Evolutionary conservation across 1,139 yeast genomes (phyloP).

Genomic region (Candida sanyaensis): DNA sequence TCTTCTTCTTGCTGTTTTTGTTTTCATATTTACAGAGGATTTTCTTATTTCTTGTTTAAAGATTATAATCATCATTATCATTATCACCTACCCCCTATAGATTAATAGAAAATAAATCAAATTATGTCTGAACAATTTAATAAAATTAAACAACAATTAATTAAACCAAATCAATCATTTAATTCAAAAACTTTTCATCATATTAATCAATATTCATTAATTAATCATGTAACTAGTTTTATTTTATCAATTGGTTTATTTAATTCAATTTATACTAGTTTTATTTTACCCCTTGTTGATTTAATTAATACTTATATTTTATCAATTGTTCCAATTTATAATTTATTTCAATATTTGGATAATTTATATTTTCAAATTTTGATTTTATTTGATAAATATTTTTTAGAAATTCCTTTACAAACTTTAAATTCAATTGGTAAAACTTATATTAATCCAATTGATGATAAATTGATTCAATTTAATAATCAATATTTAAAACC

Average conservation of each 20-base stretch:
- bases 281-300: slow-evolving; percentile 16
- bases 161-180: slow-evolving; percentile 17
- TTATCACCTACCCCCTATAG: not conserved
- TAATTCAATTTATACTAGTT: slow-evolving; percentile 23
- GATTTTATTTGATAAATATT: slow-evolving; percentile 13
- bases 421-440: slow-evolving; percentile 9
- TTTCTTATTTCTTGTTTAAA: too few relatives aligned
- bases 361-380: slow-evolving; percentile 8
- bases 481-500: slow-evolving; percentile 14
- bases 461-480: slow-evolving; percentile 12
- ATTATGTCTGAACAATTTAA: slow-evolving; percentile 15
- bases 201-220: slow-evolving; percentile 32
- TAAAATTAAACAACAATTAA: slow-evolving; percentile 11
- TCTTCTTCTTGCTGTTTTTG: too few relatives aligned
- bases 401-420: slow-evolving; percentile 10
- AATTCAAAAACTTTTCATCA: slow-evolving; percentile 39
- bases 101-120: not conserved
- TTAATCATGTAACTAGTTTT: slow-evolving; percentile 23
- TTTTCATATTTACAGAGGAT: not conserved
- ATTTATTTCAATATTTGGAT: slow-evolving; percentile 30
- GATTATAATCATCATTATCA: not conserved
- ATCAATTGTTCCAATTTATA: slow-evolving; percentile 24
- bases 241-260: slow-evolving; percentile 29
- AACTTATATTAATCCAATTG: slow-evolving; percentile 12
- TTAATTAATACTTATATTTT: slow-evolving; percentile 25